Evolutionary conservation across 2,329 filamentous ascomycete species (phyloP).

Genomic region (Aureobasidium sp.): DNA sequence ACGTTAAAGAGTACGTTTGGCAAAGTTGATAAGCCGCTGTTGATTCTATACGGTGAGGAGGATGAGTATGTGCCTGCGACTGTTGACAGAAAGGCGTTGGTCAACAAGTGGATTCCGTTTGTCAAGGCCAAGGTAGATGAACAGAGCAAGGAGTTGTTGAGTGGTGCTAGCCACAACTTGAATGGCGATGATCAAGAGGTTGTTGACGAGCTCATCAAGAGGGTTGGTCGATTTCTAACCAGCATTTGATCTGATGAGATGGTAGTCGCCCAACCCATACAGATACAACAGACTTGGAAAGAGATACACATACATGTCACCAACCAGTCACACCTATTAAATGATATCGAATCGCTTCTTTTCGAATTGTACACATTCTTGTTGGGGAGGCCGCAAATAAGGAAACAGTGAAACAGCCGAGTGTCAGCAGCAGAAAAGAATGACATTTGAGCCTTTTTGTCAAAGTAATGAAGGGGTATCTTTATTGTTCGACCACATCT

Average conservation of each 20-base stretch:
- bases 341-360: too few species aligned
- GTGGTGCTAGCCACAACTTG: slow-evolving; percentile 45
- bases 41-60: slow-evolving; percentile 56
- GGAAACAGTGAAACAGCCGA: neutral
- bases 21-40: slow-evolving; percentile 46
- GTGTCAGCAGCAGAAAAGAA: neutral
- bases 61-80: slow-evolving; percentile 57
- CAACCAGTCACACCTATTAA: too few species aligned
- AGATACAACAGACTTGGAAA: too few species aligned
- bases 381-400: too few species aligned
- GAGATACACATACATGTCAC: too few species aligned
- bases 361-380: too few species aligned
- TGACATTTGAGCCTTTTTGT: neutral
- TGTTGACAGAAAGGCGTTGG: slow-evolving; percentile 50
- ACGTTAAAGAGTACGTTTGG: slow-evolving; percentile 58
- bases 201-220: slow-evolving; percentile 41
- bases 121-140: slow-evolving; percentile 43
- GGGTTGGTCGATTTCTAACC: slow-evolving; percentile 40
- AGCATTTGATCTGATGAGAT: neutral
- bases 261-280: too few species aligned
- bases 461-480: neutral
- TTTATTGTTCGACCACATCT: neutral
- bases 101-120: slow-evolving; percentile 48
- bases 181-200: slow-evolving; percentile 39
- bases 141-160: slow-evolving; percentile 40